Percentiles rank a stretch among this genome's conserved stretches.
Evolutionary conservation across 768 basidiomycete species (phyloP).

Genomic region (Suillus plorans): DNA sequence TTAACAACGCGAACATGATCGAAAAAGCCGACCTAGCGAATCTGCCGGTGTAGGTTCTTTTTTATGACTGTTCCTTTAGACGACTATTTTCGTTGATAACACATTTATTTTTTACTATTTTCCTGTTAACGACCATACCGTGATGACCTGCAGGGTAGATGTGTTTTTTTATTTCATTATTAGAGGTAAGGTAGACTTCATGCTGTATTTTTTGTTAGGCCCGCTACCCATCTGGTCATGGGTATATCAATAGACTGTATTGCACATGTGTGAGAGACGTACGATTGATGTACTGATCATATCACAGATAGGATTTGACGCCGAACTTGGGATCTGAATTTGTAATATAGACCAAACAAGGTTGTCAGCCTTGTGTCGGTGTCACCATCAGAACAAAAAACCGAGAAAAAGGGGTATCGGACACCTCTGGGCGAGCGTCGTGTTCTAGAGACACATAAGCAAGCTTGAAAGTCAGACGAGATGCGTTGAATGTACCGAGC

Average conservation of each 20-base stretch:
- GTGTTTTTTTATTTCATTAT: background rate
- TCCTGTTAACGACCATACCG: background rate
- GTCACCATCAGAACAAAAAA: no score
- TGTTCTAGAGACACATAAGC: constrained; percentile 36
- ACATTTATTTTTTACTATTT: background rate
- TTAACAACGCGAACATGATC: background rate
- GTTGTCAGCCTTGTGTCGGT: no score
- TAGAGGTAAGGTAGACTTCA: no score
- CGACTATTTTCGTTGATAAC: background rate
- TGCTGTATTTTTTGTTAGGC: background rate
- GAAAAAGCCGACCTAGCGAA: background rate
- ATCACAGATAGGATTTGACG: background rate
- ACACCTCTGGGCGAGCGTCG: constrained; percentile 51
- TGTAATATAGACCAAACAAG: no score
- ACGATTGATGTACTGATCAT: background rate
- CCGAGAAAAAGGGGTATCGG: constrained; percentile 32
- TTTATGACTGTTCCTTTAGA: background rate
- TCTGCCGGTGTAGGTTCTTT: background rate
- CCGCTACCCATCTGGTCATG: background rate
- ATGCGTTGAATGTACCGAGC: constrained; percentile 37
- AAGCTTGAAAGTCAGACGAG: constrained; percentile 20
- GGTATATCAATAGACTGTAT: background rate
- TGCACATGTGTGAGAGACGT: background rate
- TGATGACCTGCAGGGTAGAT: background rate
- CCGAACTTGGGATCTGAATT: background rate